Evolutionary conservation across 2,329 filamentous ascomycete genomes (phyloP).

Genomic region (Onygena corvina): DNA sequence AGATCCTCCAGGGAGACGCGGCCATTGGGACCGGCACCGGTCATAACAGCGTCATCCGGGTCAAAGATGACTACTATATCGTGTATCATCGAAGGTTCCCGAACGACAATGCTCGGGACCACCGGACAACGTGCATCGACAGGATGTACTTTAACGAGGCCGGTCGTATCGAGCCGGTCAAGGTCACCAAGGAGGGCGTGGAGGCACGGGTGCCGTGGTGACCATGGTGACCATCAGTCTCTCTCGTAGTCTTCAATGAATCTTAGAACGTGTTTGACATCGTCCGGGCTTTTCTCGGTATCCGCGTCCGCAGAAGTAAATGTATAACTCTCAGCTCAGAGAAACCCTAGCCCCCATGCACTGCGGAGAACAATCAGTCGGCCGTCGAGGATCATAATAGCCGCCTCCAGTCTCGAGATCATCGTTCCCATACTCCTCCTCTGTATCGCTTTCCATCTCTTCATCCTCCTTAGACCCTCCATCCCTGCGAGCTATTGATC

Average conservation of each 20-base stretch:
- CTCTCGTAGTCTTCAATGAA: not conserved
- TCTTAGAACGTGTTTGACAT: not conserved
- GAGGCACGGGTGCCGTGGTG: slow-evolving; percentile 14
- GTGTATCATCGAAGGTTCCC: slow-evolving; percentile 38
- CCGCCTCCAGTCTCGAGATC: slow-evolving; percentile 25
- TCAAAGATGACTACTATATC: slow-evolving; percentile 36
- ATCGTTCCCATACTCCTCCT: slow-evolving; percentile 47
- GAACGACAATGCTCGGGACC: slow-evolving; percentile 36
- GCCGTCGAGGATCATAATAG: slow-evolving; percentile 42
- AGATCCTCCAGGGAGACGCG: slow-evolving; percentile 27
- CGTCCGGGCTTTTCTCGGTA: too few relatives aligned
- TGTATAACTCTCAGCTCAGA: not conserved
- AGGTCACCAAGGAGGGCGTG: slow-evolving; percentile 28
- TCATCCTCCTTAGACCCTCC: slow-evolving; percentile 38
- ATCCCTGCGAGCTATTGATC: not conserved
- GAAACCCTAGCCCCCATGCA: slow-evolving; percentile 19
- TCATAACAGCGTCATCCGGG: slow-evolving; percentile 33
- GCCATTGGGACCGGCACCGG: slow-evolving; percentile 27
- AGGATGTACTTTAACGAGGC: slow-evolving; percentile 38
- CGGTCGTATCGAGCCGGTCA: slow-evolving; percentile 34
- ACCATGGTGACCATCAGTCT: not conserved
- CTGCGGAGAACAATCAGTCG: slow-evolving; percentile 38
- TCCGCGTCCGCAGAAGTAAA: too few relatives aligned
- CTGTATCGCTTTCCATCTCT: slow-evolving; percentile 58
- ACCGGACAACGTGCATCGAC: slow-evolving; percentile 39